phyloP scores from a whole-genome alignment of 352 stramenopile species.

The Phytophthora macrochlamydospora region DNA sequence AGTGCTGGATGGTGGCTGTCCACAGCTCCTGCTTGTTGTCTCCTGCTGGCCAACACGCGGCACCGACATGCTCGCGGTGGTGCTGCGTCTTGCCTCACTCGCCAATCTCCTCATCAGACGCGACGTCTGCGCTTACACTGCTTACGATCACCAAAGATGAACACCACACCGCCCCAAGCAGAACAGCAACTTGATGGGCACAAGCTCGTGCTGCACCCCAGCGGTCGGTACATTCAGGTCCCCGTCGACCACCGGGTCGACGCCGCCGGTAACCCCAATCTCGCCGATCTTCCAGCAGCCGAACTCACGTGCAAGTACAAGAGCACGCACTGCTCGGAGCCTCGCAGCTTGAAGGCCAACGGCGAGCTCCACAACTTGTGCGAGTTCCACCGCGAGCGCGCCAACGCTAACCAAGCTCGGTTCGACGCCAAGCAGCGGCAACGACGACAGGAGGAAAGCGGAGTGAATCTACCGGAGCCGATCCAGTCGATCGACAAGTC shows the following conservation, averaged over 20 bases:
- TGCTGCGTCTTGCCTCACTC: not conserved
- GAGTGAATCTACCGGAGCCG: conserved; percentile 17
- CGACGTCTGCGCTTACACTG: conserved; percentile 10
- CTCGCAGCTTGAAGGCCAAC: conserved; percentile 19
- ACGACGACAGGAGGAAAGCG: conserved; percentile 3
- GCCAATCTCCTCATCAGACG: conserved; percentile 18
- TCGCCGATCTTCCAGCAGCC: conserved; percentile 5
- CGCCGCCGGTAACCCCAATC: not conserved
- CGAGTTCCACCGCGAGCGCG: conserved; percentile 52
- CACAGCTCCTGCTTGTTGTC: not conserved
- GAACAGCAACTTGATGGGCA: conserved; percentile 15
- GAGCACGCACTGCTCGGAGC: conserved; percentile 9
- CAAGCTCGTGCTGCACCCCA: conserved; percentile 26
- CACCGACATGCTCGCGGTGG: not conserved
- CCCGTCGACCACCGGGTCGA: conserved; percentile 16
- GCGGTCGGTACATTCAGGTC: conserved; percentile 15
- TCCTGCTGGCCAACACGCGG: not conserved
- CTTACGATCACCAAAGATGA: conserved; percentile 33
- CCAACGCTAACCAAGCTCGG: conserved; percentile 61
- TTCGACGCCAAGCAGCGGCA: conserved; percentile 38
- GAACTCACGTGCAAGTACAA: conserved; percentile 31
- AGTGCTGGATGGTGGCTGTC: not conserved
- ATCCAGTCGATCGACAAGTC: conserved; percentile 16
- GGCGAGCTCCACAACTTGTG: conserved; percentile 54
- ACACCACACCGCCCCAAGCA: conserved; percentile 2